Base-by-base conservation (phyloP, 1,284 basidiomycete genomes). In the Cutaneotrichosporon sp. region DNA sequence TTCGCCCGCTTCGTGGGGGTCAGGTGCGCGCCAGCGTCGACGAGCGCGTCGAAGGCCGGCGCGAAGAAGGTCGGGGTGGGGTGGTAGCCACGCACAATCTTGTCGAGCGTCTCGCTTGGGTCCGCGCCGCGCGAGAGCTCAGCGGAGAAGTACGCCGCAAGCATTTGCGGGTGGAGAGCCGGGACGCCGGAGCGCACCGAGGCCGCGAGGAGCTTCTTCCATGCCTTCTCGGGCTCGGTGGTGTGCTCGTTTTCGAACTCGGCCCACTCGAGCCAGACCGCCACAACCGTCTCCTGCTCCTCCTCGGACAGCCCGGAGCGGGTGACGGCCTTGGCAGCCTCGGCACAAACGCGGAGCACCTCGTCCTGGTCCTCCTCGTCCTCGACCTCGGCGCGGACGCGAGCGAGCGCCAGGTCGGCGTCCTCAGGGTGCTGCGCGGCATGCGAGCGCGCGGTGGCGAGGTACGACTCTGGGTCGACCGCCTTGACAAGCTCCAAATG, bases 201-300 rank as follows among this genome's bases (percentile, higher is more conserved):
- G 36, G 69, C 63, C 16, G 64, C 62, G 14, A 75, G 63, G 13
- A 69, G 25, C 3, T 58, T 57, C 56, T 67, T 67, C 69, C 68
- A 70, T 4, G 54, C 50, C 14, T 6, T 46, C 20, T 53, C 58
- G 47, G 20, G 24, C 9, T 31, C 47, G 7, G 22, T 24, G 14
- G 22, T 16, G 24, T 31, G 25, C 7, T 8, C 33, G n/a, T 57
- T 58, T 59, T 70, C 69, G 53, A 54, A 66, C 5, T 59, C 46
- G 0, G 65, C 61, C 70, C 72, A 76, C 3, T 57, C 43, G 5
- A 50, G 54, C 73, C 73, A 77, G 14, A 76, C 65, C 0, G 36
- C 24, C 2, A 60, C 33, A 7, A 72, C 66, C 8, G 58, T 54
- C 3, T 58, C 56, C 45, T 62, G 50, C 1, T 66, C 67, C 13